These are phyloP conservation scores for Pseudisothecium myosuroides DNA, from an alignment of 225 moss, liverwort and hornwort species.

Conservation along the genomic window DNA sequence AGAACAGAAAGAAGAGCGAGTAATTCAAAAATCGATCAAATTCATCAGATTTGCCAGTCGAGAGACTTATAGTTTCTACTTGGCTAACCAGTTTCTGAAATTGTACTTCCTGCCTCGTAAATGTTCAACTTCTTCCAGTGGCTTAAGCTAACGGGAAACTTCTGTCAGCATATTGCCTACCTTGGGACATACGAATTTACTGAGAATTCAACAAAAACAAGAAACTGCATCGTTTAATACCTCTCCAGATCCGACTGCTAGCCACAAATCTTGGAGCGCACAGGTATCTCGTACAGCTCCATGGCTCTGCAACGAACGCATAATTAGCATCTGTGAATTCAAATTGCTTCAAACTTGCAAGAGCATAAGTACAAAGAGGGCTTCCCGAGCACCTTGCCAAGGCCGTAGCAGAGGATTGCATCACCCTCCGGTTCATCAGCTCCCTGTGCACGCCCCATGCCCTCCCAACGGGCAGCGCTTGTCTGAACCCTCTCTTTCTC, in stretches of 20 bases:
- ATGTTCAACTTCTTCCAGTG: background rate
- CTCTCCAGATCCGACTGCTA: slow-evolving; percentile 79
- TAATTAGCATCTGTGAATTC: background rate
- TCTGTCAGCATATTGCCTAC: background rate
- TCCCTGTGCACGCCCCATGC: slow-evolving; percentile 47
- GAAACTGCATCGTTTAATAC: slow-evolving; percentile 10
- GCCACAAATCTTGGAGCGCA: slow-evolving; percentile 71
- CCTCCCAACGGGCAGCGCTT: slow-evolving; percentile 69
- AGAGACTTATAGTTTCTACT: background rate
- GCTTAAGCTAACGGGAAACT: background rate
- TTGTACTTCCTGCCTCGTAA: background rate
- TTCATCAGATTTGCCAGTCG: background rate
- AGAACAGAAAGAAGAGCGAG: background rate
- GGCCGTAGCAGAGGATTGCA: slow-evolving; percentile 58
- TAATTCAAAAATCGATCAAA: background rate
- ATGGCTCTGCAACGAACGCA: slow-evolving; percentile 42
- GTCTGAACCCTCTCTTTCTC: slow-evolving; percentile 73
- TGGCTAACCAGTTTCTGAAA: background rate
- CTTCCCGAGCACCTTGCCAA: slow-evolving; percentile 62
- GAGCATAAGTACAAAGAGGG: background rate
- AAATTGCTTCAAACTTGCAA: background rate
- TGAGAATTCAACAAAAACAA: background rate
- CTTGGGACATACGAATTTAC: background rate
- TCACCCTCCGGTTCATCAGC: slow-evolving; percentile 76
- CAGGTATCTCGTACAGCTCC: slow-evolving; percentile 13